Conservation (phyloP, 75 land plant species). For the Pseudotsuga menziesii region DNA sequence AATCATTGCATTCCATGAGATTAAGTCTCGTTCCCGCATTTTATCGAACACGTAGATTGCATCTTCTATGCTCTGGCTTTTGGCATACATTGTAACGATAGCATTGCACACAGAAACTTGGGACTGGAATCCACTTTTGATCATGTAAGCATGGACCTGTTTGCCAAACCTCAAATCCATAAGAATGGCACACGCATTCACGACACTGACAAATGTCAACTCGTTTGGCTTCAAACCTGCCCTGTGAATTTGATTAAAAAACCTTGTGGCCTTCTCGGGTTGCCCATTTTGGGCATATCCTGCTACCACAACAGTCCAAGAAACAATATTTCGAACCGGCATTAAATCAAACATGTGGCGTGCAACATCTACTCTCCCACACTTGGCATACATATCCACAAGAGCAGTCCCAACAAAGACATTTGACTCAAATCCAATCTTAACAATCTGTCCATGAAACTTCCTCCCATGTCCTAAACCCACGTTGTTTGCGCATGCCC, state of each 20-base stretch:
- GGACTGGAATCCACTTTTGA: background rate
- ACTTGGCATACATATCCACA: slow-evolving; percentile 31
- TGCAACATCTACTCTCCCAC: slow-evolving; percentile 15
- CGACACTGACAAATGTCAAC: slow-evolving; percentile 5
- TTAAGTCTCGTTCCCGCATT: slow-evolving; percentile 36
- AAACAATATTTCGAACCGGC: slow-evolving; percentile 8
- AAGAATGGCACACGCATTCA: slow-evolving; percentile 9
- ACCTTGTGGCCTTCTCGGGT: background rate
- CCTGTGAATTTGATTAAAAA: background rate
- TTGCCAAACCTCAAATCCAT: background rate
- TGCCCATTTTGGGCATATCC: slow-evolving; percentile 14
- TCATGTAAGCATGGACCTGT: slow-evolving; percentile 9
- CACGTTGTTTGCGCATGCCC: slow-evolving; percentile 15
- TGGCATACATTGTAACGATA: slow-evolving; percentile 60
- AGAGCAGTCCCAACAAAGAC: slow-evolving; percentile 18
- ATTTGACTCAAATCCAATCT: slow-evolving; percentile 2
- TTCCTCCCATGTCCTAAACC: slow-evolving; percentile 14
- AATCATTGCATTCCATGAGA: slow-evolving; percentile 72
- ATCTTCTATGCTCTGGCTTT: slow-evolving; percentile 47
- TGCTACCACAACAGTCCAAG: slow-evolving; percentile 4
- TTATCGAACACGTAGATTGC: slow-evolving; percentile 46
- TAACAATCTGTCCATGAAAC: slow-evolving; percentile 14
- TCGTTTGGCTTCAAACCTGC: slow-evolving; percentile 12
- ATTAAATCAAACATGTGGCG: slow-evolving; percentile 1
- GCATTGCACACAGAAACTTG: slow-evolving; percentile 55